phyloP scores from a whole-genome alignment of 2,329 filamentous ascomycete genomes.

The Aphanocladium album region DNA sequence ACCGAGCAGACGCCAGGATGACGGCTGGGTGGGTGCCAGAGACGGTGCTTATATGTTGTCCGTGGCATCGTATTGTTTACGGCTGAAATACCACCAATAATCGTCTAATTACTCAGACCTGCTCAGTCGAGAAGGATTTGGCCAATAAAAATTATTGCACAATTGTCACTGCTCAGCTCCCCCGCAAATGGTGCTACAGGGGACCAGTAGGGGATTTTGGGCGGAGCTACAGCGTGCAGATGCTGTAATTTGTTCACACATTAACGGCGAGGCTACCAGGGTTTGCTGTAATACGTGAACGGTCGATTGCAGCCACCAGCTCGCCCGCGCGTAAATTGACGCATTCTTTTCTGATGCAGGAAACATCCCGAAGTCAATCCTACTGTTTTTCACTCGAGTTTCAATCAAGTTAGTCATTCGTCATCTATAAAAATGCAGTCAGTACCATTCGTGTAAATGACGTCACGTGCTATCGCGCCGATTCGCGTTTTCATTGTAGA shows the following conservation, averaged over 20 bases:
- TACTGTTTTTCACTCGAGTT: neutral
- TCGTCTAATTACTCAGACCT: neutral
- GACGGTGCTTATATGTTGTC: neutral
- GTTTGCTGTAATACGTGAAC: neutral
- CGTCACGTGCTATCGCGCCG: conserved; percentile 10
- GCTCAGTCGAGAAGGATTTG: neutral
- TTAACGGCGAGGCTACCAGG: neutral
- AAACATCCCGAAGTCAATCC: neutral
- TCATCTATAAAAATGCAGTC: neutral
- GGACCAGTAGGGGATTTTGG: neutral
- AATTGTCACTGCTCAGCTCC: neutral
- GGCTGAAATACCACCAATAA: neutral
- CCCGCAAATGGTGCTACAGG: neutral
- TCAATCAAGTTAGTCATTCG: neutral
- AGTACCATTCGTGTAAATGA: neutral
- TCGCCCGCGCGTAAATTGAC: neutral
- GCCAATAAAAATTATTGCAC: neutral
- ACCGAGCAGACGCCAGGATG: neutral
- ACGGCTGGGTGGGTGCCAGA: neutral
- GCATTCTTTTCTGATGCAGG: neutral
- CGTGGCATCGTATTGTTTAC: neutral
- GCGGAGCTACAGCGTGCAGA: neutral
- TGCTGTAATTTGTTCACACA: neutral
- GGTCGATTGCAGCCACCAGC: neutral
- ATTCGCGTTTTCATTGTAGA: neutral